These are phyloP conservation scores for Papiliotrema flavescens DNA, from an alignment of 1,284 basidiomycete genomes.

Conservation along the genomic window DNA sequence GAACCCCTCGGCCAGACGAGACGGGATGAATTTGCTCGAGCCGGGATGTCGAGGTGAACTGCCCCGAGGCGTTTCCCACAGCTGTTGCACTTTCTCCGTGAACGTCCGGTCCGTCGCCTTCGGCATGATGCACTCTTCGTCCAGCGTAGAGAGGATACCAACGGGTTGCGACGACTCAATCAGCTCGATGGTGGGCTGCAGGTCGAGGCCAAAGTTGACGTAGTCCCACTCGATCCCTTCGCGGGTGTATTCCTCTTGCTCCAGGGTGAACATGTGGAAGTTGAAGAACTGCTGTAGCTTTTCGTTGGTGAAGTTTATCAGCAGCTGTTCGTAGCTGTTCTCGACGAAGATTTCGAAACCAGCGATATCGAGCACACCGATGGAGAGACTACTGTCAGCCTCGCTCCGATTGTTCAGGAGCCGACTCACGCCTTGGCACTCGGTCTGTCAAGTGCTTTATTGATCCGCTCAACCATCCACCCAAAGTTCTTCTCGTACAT, in stretches of 20 bases:
- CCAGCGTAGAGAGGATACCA: conserved; percentile 88
- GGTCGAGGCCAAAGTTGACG: conserved; percentile 95
- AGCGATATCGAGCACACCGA: conserved; percentile 98
- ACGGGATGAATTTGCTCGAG: conserved; percentile 75
- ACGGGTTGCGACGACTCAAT: conserved; percentile 75
- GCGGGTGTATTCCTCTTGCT: conserved; percentile 97
- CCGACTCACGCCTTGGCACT: conserved; percentile 66
- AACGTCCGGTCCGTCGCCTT: conserved; percentile 94
- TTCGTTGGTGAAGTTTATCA: conserved; percentile 99
- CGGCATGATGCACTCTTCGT: conserved; percentile 99
- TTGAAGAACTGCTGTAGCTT: conserved; percentile 86
- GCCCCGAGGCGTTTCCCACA: conserved; percentile 42
- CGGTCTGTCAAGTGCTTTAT: conserved; percentile 87
- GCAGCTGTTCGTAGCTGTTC: conserved; percentile 94
- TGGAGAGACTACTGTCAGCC: conserved; percentile 62
- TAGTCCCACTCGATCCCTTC: conserved; percentile 99
- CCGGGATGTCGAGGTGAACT: conserved; percentile 58
- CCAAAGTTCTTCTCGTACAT: conserved; percentile 98
- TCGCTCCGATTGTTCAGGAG: not conserved
- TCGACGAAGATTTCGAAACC: conserved; percentile 87
- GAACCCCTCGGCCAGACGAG: conserved; percentile 91
- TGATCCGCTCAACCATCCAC: conserved; percentile 89
- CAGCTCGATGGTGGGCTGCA: conserved; percentile 97
- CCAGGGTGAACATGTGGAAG: conserved; percentile 99
- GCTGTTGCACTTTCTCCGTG: conserved; percentile 71